Conservation (phyloP, 352 stramenopile species). For the Globisporangium abappressorium region DNA sequence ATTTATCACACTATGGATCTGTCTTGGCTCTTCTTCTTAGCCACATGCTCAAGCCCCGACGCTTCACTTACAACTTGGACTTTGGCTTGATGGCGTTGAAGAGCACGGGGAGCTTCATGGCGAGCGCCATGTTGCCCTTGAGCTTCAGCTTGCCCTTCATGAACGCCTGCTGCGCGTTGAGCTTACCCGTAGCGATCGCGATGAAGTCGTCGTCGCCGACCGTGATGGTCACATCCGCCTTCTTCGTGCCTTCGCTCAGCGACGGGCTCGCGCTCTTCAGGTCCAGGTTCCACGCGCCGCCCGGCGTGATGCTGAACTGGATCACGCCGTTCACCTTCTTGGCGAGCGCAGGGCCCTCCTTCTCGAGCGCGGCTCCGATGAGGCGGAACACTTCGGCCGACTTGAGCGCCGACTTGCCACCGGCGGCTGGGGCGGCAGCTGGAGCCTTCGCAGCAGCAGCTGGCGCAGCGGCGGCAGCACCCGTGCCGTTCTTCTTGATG, state of each 20-base stretch:
- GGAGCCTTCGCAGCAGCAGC: slow-evolving; percentile 17
- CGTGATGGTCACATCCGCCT: slow-evolving; percentile 78
- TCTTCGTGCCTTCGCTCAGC: slow-evolving; percentile 62
- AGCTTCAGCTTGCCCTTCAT: slow-evolving; percentile 96
- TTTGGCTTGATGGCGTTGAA: slow-evolving; percentile 87
- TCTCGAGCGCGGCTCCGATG: slow-evolving; percentile 54
- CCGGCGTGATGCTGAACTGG: slow-evolving; percentile 72
- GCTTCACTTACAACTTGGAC: slow-evolving; percentile 58
- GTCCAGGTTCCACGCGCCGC: slow-evolving; percentile 76
- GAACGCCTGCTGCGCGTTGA: slow-evolving; percentile 93
- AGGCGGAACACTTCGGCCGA: slow-evolving; percentile 71
- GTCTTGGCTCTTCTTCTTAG: background rate
- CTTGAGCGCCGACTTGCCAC: slow-evolving; percentile 34
- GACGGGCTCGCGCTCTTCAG: slow-evolving; percentile 59
- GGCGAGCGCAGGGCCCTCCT: slow-evolving; percentile 50
- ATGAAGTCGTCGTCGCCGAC: slow-evolving; percentile 79
- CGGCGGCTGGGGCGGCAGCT: slow-evolving; percentile 13
- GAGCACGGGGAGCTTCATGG: slow-evolving; percentile 93
- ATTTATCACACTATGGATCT: background rate
- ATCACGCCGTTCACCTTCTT: slow-evolving; percentile 84
- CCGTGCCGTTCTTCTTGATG: slow-evolving; percentile 62
- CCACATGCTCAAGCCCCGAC: background rate
- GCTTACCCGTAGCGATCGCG: slow-evolving; percentile 76
- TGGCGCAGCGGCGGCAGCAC: slow-evolving; percentile 20
- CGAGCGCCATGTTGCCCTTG: slow-evolving; percentile 94